Base-by-base conservation (phyloP, 2,329 filamentous ascomycete species). In the Didymella keratinophila region DNA sequence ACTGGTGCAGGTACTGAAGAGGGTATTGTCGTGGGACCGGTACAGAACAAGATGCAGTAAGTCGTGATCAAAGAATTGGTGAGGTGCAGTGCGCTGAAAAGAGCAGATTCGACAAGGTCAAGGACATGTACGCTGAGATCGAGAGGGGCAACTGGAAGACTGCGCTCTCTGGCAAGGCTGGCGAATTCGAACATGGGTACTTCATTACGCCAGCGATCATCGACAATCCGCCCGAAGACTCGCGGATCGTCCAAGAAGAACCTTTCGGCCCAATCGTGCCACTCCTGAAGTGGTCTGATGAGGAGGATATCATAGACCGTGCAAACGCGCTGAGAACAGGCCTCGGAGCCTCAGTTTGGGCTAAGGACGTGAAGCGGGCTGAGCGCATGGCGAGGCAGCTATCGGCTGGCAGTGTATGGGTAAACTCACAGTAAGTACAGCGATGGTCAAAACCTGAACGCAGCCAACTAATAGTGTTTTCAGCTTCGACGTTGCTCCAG, bases 181-280 rank as follows among this genome's bases (percentile, higher is more conserved):
- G 60, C 2, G 57, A 62, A 9, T 61, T 57, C 14, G 57, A 60
- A 18, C 71, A 81, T 34, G 86, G 85, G 2, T 87, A 82, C 74
- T 87, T 85, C 76, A 78, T 88, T 61, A 74, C 81, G 28, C 86
- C 86, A 0, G 85, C 85, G 0, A 85, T 88, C 54, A 81, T 88
- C 27, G 79, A 83, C 32, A 83, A 84, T 60, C 85, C 85, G 21
- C 81, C 84, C 0, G 83, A 86, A 62, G 78, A 82, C 37, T 82
- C 84, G 2, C 74, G 80, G 11, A 78, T 88, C 18, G 84, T 87
- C 10, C 73, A 78, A 28, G 86, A 88, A 64, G 86, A 89, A 69
- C 83, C 85, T 4, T 89, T 88, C 63, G 86, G 83, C 0, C 88
- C 88, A 0, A 86, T 91, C 30, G 80, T 90, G 1, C 87, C 88